Base-by-base conservation (phyloP, 2,329 filamentous ascomycete species). In the Colletotrichum karsti region DNA sequence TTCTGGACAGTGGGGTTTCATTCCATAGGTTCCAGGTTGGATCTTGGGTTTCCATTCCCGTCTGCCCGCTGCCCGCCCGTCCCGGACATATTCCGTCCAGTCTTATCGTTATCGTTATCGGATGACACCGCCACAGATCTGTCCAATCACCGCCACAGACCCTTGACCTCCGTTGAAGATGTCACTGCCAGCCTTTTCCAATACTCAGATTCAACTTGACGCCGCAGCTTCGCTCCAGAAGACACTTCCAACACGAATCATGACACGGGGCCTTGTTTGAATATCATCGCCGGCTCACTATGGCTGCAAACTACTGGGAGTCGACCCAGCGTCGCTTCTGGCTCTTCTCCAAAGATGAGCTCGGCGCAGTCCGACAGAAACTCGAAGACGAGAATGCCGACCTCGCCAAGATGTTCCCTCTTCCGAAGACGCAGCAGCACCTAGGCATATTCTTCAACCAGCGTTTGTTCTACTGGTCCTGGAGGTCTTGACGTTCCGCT, bases 231-330 rank as follows among this genome's bases (percentile, higher is more conserved):
- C 56, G 41, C 35, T 28, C 39, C 2, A 30, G 18, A 22, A 4
- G 22, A 33, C 30, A 26, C 26, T 39, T 39, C 30, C 18, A 28
- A 41, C 59, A 39, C 63, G 46, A 53, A 58, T 15, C 44, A 67
- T 67, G 63, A 41, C 53, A 57, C 63, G 65, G 46, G 26, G 18
- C 24, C 35, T 37, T 13, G 61, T 20, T 30, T 7, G 7, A 54
- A 30, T 28, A 33, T 37, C 18, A 6, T 15, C n/a, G 44, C 46
- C 41, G 22, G 65, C 44, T 68, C 65, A 74, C 66, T 59, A 98
- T 98, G 95, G 93, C 95, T 35, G 93, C 95, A 77, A 98, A 95
- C 81, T 99, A 95, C 83, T 99, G 95, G 95, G 92, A 94, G 71
- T 98, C 96, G 62, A 96, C 94, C 26, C 96, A 99, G 82, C 89